Evolutionary conservation across 106 monocot genomes (phyloP), one percentile per base, ranked within the genome.

Genomic region (Hemerocallis citrina): DNA sequence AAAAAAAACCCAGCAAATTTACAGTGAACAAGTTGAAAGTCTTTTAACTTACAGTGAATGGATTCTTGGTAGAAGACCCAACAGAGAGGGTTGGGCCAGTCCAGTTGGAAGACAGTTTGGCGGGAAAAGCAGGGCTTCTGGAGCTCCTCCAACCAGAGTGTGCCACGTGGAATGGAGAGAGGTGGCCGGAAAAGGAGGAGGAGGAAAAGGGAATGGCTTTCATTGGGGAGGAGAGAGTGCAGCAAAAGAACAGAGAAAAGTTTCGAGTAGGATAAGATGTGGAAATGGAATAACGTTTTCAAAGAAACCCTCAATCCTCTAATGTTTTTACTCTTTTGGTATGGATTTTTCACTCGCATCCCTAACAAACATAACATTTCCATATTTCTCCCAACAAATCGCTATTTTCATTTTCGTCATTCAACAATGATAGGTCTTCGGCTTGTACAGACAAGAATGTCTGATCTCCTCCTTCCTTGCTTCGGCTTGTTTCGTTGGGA

Each of bases 41-140:
- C 37, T 48, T 5, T n/a, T n/a, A 75, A 50, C 78, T 70, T 62
- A 85, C 85, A n/a, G 76, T 59, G 70, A 76, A 80, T n/a, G 50
- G 59, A 66, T 30, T 57, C 38, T 60, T 59, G 36, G 38, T 59
- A 45, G 69, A 68, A 52, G 68, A 51, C 21, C 68, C 72, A 10
- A 76, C 17, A 25, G 72, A 69, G 65, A 75, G 38, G 38, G 38
- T 59, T 16, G 69, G 68, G 55, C 66, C 39, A 38, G 66, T 54
- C 65, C 69, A 74, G 2, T 61, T 55, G 43, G 70, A 67, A 24
- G 74, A 52, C 22, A 46, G 43, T 14, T 62, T 69, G n/a, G 74
- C 43, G 35, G 70, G 33, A 57, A 70, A 23, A 28, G 3, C 42
- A 1, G 61, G 41, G 27, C 30, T 56, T 43, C 38, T 42, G 3